Evolutionary conservation across 2,329 filamentous ascomycete species (phyloP), one percentile per base, ranked within the genome.

Genomic region (Domatiomyces catenatus): DNA sequence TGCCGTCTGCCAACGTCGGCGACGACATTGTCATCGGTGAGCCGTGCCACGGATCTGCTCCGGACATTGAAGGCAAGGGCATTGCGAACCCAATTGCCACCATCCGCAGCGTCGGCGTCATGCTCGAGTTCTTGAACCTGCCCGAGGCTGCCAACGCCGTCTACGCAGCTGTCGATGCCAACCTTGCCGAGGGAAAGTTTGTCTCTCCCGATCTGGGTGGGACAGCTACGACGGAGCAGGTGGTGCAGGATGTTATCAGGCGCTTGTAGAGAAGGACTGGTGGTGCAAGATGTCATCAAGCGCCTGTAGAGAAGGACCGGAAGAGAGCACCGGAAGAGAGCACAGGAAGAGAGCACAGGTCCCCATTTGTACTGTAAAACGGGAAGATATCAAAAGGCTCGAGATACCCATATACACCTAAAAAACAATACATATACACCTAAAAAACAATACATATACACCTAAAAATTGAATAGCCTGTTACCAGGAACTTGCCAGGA

Each of bases 41-140:
- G 79, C 92, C 92, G 49, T 96, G 92, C 74, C 92, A 98, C 69
- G 92, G 92, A 46, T 89, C 83, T 62, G 92, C 92, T 26, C 92
- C 92, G 5, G 92, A 98, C 65, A 98, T 98, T 58, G 82, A 88
- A 78, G 92, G 92, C 59, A 75, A 84, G 75, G 81, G 83, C 58
- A 90, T 98, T 64, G 88, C 92, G 59, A 98, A 98, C 71, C 92
- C 92, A 20, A 93, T 98, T 63, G 92, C 92, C 36, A 96, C 92
- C 8, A 77, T 98, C 57, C 76, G 92, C 64, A 92, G 85, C 68
- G 84, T 88, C 15, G 92, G 85, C 32, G 75, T 95, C 55, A 96
- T 98, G 92, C 75, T 98, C 58, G 90, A 96, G 74, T 98, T 96
- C 70, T 73, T 96, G 57, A 81, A 87, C 56, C 82, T 94, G 73